Percentiles rank a stretch among this genome's conserved stretches.
Conservation (phyloP, 305 asterid genomes). For the Fraxinus nigra region DNA sequence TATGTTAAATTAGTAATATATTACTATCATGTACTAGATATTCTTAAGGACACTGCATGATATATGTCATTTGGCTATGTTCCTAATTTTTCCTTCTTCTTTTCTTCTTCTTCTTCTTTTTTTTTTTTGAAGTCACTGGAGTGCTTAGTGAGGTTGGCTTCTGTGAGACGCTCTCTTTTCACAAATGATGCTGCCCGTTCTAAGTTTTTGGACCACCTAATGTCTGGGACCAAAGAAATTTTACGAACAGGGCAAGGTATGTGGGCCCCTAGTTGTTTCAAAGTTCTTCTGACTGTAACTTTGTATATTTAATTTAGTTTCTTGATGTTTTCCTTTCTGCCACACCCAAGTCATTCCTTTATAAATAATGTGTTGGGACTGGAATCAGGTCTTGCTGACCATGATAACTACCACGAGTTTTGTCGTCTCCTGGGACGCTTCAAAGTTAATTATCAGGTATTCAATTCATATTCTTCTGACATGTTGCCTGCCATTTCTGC, state of each 20-base stretch:
- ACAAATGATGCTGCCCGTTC: constrained; percentile 84
- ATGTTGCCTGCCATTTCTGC: constrained; percentile 22
- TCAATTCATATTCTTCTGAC: constrained; percentile 11
- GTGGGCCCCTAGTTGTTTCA: constrained; percentile 16
- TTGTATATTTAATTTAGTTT: constrained; percentile 1
- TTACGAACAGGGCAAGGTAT: constrained; percentile 90
- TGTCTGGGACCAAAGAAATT: constrained; percentile 95
- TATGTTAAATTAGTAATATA: neutral
- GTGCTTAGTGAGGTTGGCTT: constrained; percentile 91
- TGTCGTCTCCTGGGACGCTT: constrained; percentile 99
- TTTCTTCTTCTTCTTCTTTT: neutral
- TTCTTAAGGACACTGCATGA: neutral
- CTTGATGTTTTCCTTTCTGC: constrained; percentile 8
- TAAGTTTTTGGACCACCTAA: constrained; percentile 83
- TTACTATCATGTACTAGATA: neutral
- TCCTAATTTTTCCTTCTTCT: neutral
- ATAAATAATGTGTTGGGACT: constrained; percentile 32
- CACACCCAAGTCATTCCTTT: constrained; percentile 13
- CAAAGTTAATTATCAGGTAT: constrained; percentile 93
- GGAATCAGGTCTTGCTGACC: constrained; percentile 85
- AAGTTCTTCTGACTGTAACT: constrained; percentile 11
- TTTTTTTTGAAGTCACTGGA: constrained; percentile 62
- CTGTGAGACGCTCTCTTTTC: constrained; percentile 94
- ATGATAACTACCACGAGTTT: constrained; percentile 97
- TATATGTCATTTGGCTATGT: neutral